Conservation (phyloP, 2,329 filamentous ascomycete species). For the Penicillium sp. region DNA sequence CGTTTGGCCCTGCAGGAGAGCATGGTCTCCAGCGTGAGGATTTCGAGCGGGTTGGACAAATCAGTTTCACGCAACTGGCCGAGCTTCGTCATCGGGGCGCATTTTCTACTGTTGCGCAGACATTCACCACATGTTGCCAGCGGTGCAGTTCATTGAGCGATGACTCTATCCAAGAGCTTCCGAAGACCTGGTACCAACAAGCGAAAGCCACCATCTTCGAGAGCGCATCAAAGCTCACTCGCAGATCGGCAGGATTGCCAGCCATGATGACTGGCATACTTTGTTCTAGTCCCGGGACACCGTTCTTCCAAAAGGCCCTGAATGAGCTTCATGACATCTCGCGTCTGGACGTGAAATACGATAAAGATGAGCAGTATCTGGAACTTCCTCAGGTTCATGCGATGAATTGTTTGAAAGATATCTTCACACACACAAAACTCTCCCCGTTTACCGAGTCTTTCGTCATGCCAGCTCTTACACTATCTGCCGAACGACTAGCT, state of each 20-base stretch:
- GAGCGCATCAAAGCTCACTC: slow-evolving; percentile 72
- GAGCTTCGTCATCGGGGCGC: slow-evolving; percentile 83
- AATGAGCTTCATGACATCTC: slow-evolving; percentile 39
- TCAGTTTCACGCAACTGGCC: slow-evolving; percentile 77
- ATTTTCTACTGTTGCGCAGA: slow-evolving; percentile 86
- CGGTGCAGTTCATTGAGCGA: slow-evolving; percentile 52
- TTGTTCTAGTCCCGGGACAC: slow-evolving; percentile 51
- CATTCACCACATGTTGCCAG: slow-evolving; percentile 75
- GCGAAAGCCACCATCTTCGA: slow-evolving; percentile 65
- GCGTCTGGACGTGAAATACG: slow-evolving; percentile 27
- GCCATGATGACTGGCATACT: slow-evolving; percentile 78
- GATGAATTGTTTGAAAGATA: slow-evolving; percentile 85
- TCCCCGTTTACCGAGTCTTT: slow-evolving; percentile 66
- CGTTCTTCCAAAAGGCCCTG: slow-evolving; percentile 40
- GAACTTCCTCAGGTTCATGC: slow-evolving; percentile 87
- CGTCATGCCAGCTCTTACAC: slow-evolving; percentile 64
- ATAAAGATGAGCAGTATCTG: slow-evolving; percentile 37
- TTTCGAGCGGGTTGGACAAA: slow-evolving; percentile 61
- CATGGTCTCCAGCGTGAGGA: slow-evolving; percentile 49
- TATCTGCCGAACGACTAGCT: slow-evolving; percentile 74
- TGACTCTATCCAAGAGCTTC: slow-evolving; percentile 42
- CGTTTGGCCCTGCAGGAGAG: slow-evolving; percentile 42
- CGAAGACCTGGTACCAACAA: slow-evolving; percentile 63
- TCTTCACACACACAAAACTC: slow-evolving; percentile 77
- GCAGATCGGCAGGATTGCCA: slow-evolving; percentile 86